These are phyloP conservation scores for Sphenostylis stenocarpa DNA, from an alignment of 306 rosid genomes.

Conservation along the genomic window DNA sequence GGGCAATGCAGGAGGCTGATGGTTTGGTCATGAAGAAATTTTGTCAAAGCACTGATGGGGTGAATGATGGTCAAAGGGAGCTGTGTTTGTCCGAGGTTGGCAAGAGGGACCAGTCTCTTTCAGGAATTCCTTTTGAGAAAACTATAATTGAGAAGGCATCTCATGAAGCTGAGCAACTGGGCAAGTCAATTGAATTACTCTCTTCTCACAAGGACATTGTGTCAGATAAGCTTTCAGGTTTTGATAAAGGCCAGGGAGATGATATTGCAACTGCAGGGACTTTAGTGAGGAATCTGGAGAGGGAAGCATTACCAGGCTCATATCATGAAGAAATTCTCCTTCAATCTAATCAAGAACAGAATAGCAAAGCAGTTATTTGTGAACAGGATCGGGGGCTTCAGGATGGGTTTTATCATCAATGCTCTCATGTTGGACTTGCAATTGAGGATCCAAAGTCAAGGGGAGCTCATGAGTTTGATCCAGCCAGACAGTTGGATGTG, in stretches of 20 bases:
- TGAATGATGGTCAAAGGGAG: conserved; percentile 45
- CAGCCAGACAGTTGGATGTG: conserved; percentile 23
- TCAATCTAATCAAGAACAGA: conserved; percentile 46
- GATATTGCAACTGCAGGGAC: conserved; percentile 39
- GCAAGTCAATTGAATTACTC: conserved; percentile 41
- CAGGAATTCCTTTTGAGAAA: conserved; percentile 34
- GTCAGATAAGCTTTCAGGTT: conserved; percentile 41
- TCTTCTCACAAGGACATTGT: conserved; percentile 37
- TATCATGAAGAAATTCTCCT: conserved; percentile 42
- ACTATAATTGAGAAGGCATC: conserved; percentile 36
- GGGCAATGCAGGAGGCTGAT: conserved; percentile 89
- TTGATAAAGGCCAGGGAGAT: conserved; percentile 37
- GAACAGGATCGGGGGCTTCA: conserved; percentile 31
- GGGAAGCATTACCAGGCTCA: conserved; percentile 27
- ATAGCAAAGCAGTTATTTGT: conserved; percentile 20
- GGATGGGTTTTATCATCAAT: conserved; percentile 40
- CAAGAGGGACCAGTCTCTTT: conserved; percentile 40
- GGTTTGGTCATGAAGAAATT: conserved; percentile 52
- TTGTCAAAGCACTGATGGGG: conserved; percentile 40
- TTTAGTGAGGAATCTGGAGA: conserved; percentile 33
- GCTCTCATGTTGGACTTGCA: conserved; percentile 33
- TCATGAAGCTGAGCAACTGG: conserved; percentile 40
- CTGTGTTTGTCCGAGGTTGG: conserved; percentile 35
- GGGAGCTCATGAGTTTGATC: conserved; percentile 33
- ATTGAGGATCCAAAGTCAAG: conserved; percentile 35